Evolutionary conservation across 2,329 filamentous ascomycete species (phyloP).

Genomic region (Aspergillus persii): DNA sequence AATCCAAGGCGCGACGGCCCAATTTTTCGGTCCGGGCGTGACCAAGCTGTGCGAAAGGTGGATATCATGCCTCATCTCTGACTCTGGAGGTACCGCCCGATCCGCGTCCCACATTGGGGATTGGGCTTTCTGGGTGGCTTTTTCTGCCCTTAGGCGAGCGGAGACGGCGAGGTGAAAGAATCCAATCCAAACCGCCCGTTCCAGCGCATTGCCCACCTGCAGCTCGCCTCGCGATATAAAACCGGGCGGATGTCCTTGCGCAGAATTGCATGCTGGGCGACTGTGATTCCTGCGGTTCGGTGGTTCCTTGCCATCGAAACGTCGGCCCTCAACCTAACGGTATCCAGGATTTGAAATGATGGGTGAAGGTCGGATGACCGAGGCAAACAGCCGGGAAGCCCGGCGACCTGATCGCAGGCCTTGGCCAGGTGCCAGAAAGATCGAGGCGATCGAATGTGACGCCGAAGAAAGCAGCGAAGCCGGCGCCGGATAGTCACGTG

Average conservation of each 20-base stretch:
- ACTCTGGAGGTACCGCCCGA: constrained; percentile 30
- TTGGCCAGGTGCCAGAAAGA: neutral
- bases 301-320: neutral
- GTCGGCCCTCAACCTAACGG: neutral
- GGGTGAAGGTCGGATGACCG: neutral
- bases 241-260: constrained; percentile 1
- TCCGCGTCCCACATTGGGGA: constrained; percentile 29
- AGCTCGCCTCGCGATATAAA: neutral
- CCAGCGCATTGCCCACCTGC: neutral
- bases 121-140: constrained; percentile 23
- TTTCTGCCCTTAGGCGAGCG: constrained; percentile 4
- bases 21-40: neutral
- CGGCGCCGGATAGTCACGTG: constrained; percentile 29
- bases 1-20: neutral
- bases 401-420: neutral
- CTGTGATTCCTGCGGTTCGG: neutral
- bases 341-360: neutral
- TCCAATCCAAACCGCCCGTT: neutral
- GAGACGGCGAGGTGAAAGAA: constrained; percentile 8
- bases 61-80: constrained; percentile 10
- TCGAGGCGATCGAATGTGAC: constrained; percentile 1
- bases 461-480: constrained; percentile 1
- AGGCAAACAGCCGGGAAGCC: neutral
- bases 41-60: constrained; percentile 9
- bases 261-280: neutral